Conservation (phyloP, 306 rosid genomes). For the Gastrolobium villosum region DNA sequence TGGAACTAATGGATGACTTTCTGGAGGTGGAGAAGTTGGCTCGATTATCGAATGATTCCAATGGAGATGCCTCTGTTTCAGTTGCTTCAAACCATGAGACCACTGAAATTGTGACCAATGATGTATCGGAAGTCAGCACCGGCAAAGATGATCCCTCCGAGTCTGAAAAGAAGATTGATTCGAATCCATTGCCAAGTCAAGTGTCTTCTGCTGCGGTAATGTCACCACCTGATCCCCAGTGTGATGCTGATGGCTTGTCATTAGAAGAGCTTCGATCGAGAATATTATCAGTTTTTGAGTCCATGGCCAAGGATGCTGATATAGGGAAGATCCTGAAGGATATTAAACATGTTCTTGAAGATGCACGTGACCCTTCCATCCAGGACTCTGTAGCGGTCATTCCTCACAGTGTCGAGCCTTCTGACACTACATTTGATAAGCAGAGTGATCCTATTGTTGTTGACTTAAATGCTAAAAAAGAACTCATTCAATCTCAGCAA, state of each 20-base stretch:
- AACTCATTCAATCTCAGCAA: conserved; percentile 55
- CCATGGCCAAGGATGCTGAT: conserved; percentile 74
- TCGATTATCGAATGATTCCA: conserved; percentile 71
- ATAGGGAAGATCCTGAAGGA: conserved; percentile 72
- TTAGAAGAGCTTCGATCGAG: conserved; percentile 69
- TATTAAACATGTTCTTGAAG: conserved; percentile 72
- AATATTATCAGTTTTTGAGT: conserved; percentile 70
- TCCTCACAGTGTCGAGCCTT: conserved; percentile 58
- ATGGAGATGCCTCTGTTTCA: conserved; percentile 57
- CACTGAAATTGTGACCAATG: conserved; percentile 57
- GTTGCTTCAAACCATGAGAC: conserved; percentile 52
- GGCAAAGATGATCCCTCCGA: conserved; percentile 53
- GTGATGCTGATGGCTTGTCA: conserved; percentile 55
- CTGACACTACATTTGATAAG: conserved; percentile 63
- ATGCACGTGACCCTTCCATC: conserved; percentile 61
- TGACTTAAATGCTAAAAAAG: conserved; percentile 62
- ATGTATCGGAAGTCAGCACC: conserved; percentile 52
- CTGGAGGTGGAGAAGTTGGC: conserved; percentile 98
- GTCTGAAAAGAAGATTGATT: conserved; percentile 56
- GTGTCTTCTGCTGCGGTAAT: conserved; percentile 49
- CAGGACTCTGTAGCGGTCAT: conserved; percentile 59
- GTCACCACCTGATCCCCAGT: conserved; percentile 43
- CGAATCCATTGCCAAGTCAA: conserved; percentile 52
- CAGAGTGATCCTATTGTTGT: conserved; percentile 67
- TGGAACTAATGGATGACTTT: conserved; percentile 98